Evolutionary conservation across 495 filamentous ascomycete genomes (phyloP), one percentile per base, ranked within the genome.

Genomic region (Annulohypoxylon bovei): DNA sequence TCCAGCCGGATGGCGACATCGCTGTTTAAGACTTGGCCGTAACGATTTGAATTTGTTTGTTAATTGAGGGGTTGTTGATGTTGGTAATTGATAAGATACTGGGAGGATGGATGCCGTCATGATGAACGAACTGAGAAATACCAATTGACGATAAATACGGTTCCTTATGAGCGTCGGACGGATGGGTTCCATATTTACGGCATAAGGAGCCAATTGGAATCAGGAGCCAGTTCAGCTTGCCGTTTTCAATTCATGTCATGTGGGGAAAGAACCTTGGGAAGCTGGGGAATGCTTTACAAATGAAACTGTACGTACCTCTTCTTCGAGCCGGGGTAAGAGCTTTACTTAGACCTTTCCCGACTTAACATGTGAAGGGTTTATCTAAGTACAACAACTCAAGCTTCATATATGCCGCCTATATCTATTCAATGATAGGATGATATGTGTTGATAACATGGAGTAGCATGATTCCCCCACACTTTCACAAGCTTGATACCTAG

Each of bases 401-500:
- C 58, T 63, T 59, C 63, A 54, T 27, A 50, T 32, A 63, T 35
- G 8, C n/a, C n/a, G n/a, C 20, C n/a, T 5, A 42, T 7, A 12
- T 42, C 39, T 16, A 18, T 42, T 4, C 39, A 12, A 42, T 42
- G 39, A 42, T 42, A 42, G 39, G 39, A 12, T 20, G 39, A 42
- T 20, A 18, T n/a, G n/a, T n/a, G n/a, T n/a, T n/a, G n/a, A n/a
- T n/a, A 42, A 42, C 39, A 60, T 35, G 42, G 27, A 56, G 47
- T 35, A 50, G 22, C 49, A 56, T 42, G 30, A 6, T 28, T 73
- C 62, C 76, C 74, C 74, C 76, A 76, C 76, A 76, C 67, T 76
- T 76, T 78, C 76, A 78, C 74, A 76, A 76, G 76, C 74, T 73
- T 69, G 62, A 50, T 42, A 61, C 67, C 73, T 62, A 72, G 59